Evolutionary conservation across 2,329 filamentous ascomycete species (phyloP).

Genomic region (Thermoascus crustaceus): DNA sequence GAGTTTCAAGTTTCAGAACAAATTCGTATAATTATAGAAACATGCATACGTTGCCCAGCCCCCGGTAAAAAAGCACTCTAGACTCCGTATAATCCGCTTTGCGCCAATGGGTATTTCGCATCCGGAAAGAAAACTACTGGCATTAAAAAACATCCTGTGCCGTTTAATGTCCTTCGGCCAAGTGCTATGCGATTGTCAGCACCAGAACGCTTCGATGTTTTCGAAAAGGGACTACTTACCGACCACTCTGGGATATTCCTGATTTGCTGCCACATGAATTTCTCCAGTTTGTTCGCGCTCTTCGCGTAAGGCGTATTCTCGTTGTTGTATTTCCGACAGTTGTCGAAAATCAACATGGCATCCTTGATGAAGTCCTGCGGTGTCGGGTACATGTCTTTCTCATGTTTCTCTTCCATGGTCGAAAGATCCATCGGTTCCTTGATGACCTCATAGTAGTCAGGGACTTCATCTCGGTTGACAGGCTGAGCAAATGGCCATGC

Average conservation of each 20-base stretch:
- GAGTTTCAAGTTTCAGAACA: too few relatives aligned
- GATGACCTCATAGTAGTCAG: slow-evolving; percentile 99
- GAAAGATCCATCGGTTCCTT: slow-evolving; percentile 93
- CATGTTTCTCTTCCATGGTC: slow-evolving; percentile 93
- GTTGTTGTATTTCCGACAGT: slow-evolving; percentile 94
- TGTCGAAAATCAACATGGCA: slow-evolving; percentile 82
- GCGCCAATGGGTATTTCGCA: too few relatives aligned
- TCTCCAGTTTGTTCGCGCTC: slow-evolving; percentile 84
- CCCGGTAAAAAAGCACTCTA: too few relatives aligned
- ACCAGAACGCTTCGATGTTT: slow-evolving; percentile 3
- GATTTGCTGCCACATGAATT: slow-evolving; percentile 92
- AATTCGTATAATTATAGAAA: too few relatives aligned
- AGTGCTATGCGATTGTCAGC: slow-evolving; percentile 24
- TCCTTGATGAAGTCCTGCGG: slow-evolving; percentile 91
- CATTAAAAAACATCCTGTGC: too few relatives aligned
- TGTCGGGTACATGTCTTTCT: slow-evolving; percentile 82
- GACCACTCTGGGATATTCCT: slow-evolving; percentile 91
- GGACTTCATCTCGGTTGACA: slow-evolving; percentile 90
- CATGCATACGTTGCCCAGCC: too few relatives aligned
- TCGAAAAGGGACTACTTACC: slow-evolving; percentile 29
- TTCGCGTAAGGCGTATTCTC: slow-evolving; percentile 94
- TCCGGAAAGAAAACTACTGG: too few relatives aligned
- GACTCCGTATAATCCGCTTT: too few relatives aligned
- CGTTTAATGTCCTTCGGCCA: too few relatives aligned
- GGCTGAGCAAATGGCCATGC: slow-evolving; percentile 93